These are phyloP conservation scores for Kazachstania sp. DNA, from an alignment of 1,139 yeast genomes.

Conservation along the genomic window DNA sequence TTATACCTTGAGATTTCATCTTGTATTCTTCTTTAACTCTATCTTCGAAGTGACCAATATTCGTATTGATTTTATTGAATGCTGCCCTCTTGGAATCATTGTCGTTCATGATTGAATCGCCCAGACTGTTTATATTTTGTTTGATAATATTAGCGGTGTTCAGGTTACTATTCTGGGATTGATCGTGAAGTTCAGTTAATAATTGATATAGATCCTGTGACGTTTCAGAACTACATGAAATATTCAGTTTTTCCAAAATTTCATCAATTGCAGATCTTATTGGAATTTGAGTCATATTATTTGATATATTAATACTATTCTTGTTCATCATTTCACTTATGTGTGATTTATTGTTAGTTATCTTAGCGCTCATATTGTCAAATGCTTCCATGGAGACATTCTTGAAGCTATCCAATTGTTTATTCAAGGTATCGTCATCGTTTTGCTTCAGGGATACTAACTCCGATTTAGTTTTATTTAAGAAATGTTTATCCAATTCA, in stretches of 20 bases:
- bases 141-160: background rate
- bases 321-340: background rate
- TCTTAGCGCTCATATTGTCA: background rate
- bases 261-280: background rate
- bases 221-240: background rate
- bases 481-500: conserved; percentile 5
- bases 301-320: background rate
- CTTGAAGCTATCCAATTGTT: background rate
- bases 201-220: background rate
- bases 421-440: background rate
- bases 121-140: background rate
- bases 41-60: background rate
- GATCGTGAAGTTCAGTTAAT: background rate
- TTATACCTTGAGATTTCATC: conserved; percentile 11
- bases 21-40: conserved; percentile 8
- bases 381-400: background rate
- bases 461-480: conserved; percentile 1
- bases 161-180: background rate
- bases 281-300: background rate
- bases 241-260: background rate
- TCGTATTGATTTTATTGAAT: background rate
- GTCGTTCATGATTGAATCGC: background rate
- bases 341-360: background rate
- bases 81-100: background rate
- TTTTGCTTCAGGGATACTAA: conserved; percentile 1